Conservation (phyloP, 257 asterid species). For the Eucommia ulmoides region DNA sequence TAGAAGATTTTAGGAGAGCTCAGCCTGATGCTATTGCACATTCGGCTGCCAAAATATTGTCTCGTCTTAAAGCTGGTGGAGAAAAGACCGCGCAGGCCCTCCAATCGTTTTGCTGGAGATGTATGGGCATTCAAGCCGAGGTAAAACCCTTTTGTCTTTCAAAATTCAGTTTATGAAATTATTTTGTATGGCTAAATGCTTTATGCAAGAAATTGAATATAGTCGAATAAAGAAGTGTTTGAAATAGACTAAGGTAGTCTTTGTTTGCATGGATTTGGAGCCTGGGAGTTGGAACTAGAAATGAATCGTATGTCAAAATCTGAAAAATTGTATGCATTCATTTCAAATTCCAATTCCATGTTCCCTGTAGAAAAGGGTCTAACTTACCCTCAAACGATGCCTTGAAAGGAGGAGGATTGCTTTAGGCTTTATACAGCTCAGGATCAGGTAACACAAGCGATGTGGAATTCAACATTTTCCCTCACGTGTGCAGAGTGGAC, state of each 20-base stretch:
- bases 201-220: not conserved
- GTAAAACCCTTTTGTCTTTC: conserved; percentile 24
- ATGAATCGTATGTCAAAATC: not conserved
- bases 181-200: not conserved
- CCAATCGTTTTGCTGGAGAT: conserved; percentile 90
- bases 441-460: too few species aligned
- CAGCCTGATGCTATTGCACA: conserved; percentile 92
- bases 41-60: conserved; percentile 76
- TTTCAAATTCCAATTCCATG: not conserved
- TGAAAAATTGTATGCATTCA: not conserved
- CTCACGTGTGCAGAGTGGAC: too few species aligned
- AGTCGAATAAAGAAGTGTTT: too few species aligned
- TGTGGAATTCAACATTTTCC: too few species aligned
- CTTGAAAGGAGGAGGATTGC: too few species aligned
- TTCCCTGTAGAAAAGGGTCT: too few species aligned
- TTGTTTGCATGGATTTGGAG: not conserved
- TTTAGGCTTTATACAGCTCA: too few species aligned
- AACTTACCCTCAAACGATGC: too few species aligned
- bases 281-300: not conserved
- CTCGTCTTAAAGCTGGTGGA: conserved; percentile 84
- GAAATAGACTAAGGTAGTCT: not conserved
- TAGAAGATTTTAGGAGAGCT: conserved; percentile 81
- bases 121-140: conserved; percentile 93
- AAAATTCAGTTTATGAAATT: not conserved
- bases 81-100: conserved; percentile 89